Evolutionary conservation across 164 flowering plant genomes (phyloP), one percentile per base, ranked within the genome.

Genomic region (Santalum album): DNA sequence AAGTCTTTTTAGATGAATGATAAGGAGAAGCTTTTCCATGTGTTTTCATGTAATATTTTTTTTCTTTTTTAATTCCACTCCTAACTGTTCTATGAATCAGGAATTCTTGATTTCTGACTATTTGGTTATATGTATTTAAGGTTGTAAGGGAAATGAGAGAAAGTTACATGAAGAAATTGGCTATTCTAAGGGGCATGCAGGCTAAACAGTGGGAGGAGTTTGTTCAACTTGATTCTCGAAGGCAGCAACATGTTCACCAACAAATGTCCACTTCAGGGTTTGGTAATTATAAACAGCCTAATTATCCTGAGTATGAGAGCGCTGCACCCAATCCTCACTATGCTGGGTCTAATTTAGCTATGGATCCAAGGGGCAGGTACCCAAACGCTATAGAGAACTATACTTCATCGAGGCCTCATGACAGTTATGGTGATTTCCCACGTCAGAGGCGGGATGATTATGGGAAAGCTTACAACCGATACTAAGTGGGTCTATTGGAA

Each of bases 121-220:
- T 49, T 23, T 25, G 32, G 57, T 45, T 74, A 17, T 59, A 32
- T 51, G 55, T 47, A 55, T 53, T 63, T 40, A 75, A 94, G 99
- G 74, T 82, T 47, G 56, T 81, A 43, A 73, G 78, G 71, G 97
- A 84, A 61, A 67, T 86, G 64, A 76, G 89, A 68, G 99, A 87
- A 64, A 72, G 65, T 46, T 74, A 82, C 77, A 78, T 76, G 78
- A 78, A 84, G 77, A 84, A 78, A 72, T 53, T 87, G 67, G 72
- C 81, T 56, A 49, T 57, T 25, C 55, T 82, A 54, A 79, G 88
- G 73, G 79, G 66, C 36, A 55, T 62, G 43, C 97, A 90, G 57
- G 78, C 82, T 45, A 86, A 80, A 65, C 85, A 79, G 64, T 90
- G 97, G 96, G 96, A 82, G 40, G 97, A 87, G 52, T 94, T 94